Percentiles rank a stretch among this genome's conserved stretches.
phyloP scores from a whole-genome alignment of 2,329 filamentous ascomycete species.

The Scleromitrula shiraiana region DNA sequence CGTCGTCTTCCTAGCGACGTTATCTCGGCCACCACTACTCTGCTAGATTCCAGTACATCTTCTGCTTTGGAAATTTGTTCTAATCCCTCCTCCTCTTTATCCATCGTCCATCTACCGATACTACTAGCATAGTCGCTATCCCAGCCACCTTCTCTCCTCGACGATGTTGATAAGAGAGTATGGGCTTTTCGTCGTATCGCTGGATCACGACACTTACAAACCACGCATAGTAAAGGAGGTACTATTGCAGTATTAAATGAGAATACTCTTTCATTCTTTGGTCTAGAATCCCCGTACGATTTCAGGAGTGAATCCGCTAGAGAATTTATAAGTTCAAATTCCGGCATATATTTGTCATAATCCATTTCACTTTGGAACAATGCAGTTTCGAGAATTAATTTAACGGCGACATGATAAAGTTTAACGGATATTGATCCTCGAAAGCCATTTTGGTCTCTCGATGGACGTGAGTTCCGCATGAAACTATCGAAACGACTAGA shows the following conservation, averaged over 20 bases:
- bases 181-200: not conserved
- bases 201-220: conserved; percentile 6
- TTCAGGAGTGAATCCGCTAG: conserved; percentile 5
- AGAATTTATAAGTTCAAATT: conserved; percentile 7
- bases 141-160: conserved; percentile 4
- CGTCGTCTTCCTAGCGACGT: not conserved
- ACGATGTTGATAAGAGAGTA: not conserved
- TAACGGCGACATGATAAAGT: not conserved
- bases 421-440: conserved; percentile 2
- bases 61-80: not conserved
- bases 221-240: conserved; percentile 1
- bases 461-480: not conserved
- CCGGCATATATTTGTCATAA: conserved; percentile 2
- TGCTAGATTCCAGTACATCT: not conserved
- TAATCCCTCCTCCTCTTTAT: conserved; percentile 7
- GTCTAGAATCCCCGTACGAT: not conserved
- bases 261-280: not conserved
- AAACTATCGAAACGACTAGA: not conserved
- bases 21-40: not conserved
- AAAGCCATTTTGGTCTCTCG: not conserved
- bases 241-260: conserved; percentile 1
- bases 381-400: conserved; percentile 2
- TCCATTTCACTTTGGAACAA: not conserved
- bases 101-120: conserved; percentile 6
- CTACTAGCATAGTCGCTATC: conserved; percentile 1